Evolutionary conservation across 495 filamentous ascomycete genomes (phyloP), one percentile per base, ranked within the genome.

Genomic region (Neurospora sp.): DNA sequence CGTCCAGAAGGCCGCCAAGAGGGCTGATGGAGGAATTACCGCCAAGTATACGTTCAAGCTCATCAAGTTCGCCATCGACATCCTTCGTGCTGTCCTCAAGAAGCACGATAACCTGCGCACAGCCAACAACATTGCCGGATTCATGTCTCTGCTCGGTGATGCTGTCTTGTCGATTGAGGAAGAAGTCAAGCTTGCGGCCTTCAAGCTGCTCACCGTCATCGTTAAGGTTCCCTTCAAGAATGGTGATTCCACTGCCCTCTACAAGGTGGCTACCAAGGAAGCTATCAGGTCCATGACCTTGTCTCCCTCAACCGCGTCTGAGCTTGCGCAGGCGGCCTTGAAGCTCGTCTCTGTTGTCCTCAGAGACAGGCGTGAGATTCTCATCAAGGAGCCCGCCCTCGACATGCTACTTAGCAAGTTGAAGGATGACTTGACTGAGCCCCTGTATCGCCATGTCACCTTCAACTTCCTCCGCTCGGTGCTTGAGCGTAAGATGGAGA

Each of bases 401-500:
- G 92, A 94, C 44, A 92, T 94, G 82, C 83, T 99, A 1, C 90
- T 99, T 27, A 89, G 90, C 71, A 90, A 92, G 40, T 81, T 98
- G 42, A 92, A 92, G 72, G 88, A 93, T n/a, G 95, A 98, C 77
- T 84, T 99, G 39, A 94, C 96, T 59, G 93, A 98, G 76, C 94
- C 94, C 20, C 91, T 96, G 70, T 91, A 93, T 61, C 92, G 97
- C 73, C 94, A 96, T 71, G 86, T 95, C 42, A 93, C 93, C 0
- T 99, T 98, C 85, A 97, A 93, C 78, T 98, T 99, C 79, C 84
- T 99, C 38, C 89, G 92, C 69, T 91, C 92, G 1, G 89, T 98
- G 48, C 88, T 98, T 81, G 89, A 90, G 31, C 87, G 94, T 35
- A 97, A 93, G 80, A 84, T 97, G 69, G 85, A 97, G 71, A 93